Conservation (phyloP, 495 filamentous ascomycete genomes). For the Aspergillus diversus region DNA sequence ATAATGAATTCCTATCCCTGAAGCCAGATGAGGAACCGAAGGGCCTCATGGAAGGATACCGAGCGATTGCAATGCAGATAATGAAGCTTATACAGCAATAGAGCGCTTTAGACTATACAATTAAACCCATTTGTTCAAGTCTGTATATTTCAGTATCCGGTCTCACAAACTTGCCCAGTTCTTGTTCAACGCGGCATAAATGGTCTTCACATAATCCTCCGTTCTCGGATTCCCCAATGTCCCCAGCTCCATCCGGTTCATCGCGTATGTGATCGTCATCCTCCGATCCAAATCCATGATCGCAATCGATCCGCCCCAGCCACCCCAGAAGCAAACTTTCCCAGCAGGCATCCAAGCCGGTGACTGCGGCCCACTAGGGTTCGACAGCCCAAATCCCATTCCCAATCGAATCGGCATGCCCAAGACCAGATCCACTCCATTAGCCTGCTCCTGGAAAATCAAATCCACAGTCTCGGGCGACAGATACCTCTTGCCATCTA, state of each 20-base stretch:
- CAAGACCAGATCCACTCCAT: slow-evolving; percentile 39
- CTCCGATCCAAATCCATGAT: slow-evolving; percentile 47
- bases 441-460: slow-evolving; percentile 42
- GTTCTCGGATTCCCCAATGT: slow-evolving; percentile 35
- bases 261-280: slow-evolving; percentile 47
- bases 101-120: neutral
- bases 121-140: no score
- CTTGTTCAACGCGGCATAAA: slow-evolving; percentile 35
- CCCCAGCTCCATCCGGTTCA: slow-evolving; percentile 45
- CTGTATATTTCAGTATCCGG: neutral
- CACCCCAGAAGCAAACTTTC: slow-evolving; percentile 44
- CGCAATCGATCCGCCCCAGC: slow-evolving; percentile 47
- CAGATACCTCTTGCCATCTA: slow-evolving; percentile 37
- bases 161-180: neutral
- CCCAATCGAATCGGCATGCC: slow-evolving; percentile 33
- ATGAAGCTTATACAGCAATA: slow-evolving; percentile 4
- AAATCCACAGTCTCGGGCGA: slow-evolving; percentile 35
- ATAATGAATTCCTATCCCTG: slow-evolving; percentile 11
- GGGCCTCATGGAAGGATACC: slow-evolving; percentile 19
- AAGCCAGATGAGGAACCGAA: slow-evolving; percentile 7
- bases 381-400: slow-evolving; percentile 39
- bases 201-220: slow-evolving; percentile 36
- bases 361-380: neutral
- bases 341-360: slow-evolving; percentile 36
- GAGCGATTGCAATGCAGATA: slow-evolving; percentile 15